phyloP scores from a whole-genome alignment of 2,329 filamentous ascomycete species.

The Diaporthe sp. region DNA sequence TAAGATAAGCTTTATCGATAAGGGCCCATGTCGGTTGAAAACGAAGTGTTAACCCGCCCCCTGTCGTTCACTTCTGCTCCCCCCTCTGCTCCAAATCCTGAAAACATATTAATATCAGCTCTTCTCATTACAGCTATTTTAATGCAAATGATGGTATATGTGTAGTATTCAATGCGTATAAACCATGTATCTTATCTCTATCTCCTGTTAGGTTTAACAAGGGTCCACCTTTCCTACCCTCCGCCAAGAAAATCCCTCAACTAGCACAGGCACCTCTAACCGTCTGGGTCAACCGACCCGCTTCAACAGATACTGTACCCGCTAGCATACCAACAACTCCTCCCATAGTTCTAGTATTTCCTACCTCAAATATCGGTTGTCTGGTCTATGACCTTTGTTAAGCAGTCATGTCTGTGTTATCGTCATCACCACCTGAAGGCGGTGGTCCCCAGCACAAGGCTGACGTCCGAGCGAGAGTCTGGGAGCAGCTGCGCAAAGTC shows the following conservation, averaged over 20 bases:
- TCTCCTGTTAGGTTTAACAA: not conserved
- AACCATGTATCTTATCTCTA: not conserved
- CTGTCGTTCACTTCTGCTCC: too few relatives aligned
- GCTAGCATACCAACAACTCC: not conserved
- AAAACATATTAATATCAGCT: too few relatives aligned
- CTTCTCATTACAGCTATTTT: too few relatives aligned
- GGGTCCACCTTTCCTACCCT: not conserved
- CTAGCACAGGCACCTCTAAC: not conserved
- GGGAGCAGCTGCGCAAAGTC: constrained; percentile 53
- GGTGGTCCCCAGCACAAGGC: constrained; percentile 42
- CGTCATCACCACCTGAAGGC: not conserved
- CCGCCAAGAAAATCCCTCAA: not conserved
- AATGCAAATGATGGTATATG: too few relatives aligned
- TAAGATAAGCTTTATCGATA: too few relatives aligned
- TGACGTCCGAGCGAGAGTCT: constrained; percentile 47
- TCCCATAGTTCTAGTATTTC: not conserved
- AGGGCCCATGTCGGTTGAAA: too few relatives aligned
- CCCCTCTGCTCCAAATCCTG: too few relatives aligned
- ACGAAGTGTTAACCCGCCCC: too few relatives aligned
- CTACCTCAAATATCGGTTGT: not conserved
- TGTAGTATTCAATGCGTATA: too few relatives aligned
- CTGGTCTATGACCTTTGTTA: not conserved
- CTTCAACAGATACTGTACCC: not conserved
- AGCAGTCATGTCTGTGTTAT: constrained; percentile 9
- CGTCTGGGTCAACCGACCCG: not conserved